Evolutionary conservation across 331 rosid genomes (phyloP), one percentile per base, ranked within the genome.

Genomic region (Pyracantha coccinea): DNA sequence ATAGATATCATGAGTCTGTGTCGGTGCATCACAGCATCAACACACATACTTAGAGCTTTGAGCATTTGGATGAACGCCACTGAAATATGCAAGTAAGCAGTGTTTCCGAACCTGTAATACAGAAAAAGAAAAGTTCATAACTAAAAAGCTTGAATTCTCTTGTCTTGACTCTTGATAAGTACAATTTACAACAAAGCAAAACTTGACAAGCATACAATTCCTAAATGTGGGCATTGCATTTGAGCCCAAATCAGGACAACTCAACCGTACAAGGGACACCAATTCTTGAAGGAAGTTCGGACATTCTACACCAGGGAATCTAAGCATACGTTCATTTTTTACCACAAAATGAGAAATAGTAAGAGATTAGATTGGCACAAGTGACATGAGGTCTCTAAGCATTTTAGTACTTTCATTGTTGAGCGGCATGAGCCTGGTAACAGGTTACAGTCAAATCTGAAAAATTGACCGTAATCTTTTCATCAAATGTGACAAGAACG

Each of bases 21-120:
- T 16, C 31, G 1, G 15, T 62, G 27, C 47, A 41, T n/a, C n/a
- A n/a, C n/a, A n/a, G n/a, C n/a, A n/a, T 41, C 15, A 44, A 41
- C 20, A 44, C 29, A 81, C 97, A 60, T 89, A 93, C 98, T 93
- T 72, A 89, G 83, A 75, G 98, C 98, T 80, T 94, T 94, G 76
- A 94, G 98, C 98, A 95, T 95, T 87, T 95, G 99, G 82, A 95
- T 90, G 84, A 95, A 95, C 77, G 99, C 97, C 83, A 95, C 99
- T 79, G 99, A 95, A 66, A 95, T 95, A 83, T 86, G 93, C 85
- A 95, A 85, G 84, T 90, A 95, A 31, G 97, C 97, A 16, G 99
- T 92, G 86, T 95, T 95, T 44, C 99, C 99, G 84, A 95, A 92
- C 99, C 99, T 95, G 86, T 53, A 77, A 55, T 71, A 75, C 73